phyloP scores from a whole-genome alignment of 2,329 filamentous ascomycete species.

The Trematosphaeria pertusa region DNA sequence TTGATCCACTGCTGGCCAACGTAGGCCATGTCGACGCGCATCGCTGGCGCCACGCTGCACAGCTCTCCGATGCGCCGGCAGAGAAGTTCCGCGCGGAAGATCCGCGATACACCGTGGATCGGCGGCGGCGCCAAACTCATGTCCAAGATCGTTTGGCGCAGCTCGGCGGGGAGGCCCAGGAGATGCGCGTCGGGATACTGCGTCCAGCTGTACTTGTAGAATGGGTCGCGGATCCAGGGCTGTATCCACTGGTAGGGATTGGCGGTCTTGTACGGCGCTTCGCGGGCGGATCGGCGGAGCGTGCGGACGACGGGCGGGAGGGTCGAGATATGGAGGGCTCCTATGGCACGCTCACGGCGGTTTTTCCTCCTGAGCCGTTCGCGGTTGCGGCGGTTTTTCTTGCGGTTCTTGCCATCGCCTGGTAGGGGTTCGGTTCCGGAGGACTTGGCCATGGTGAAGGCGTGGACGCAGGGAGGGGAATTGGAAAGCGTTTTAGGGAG shows the following conservation, averaged over 20 bases:
- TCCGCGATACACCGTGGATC: neutral
- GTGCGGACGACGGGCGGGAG: neutral
- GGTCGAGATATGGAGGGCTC: neutral
- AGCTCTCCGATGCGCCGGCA: conserved; percentile 7
- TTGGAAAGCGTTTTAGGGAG: neutral
- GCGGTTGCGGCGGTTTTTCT: conserved; percentile 1
- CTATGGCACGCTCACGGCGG: neutral
- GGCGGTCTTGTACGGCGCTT: conserved; percentile 3
- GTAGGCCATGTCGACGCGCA: conserved; percentile 19
- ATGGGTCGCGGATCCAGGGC: conserved; percentile 13
- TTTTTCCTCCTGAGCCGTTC: neutral
- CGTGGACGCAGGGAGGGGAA: neutral
- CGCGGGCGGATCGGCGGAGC: conserved; percentile 5
- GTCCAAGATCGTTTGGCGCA: conserved; percentile 19
- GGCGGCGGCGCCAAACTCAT: neutral
- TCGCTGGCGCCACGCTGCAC: conserved; percentile 11
- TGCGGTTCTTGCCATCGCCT: too few species aligned
- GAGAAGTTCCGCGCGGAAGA: neutral
- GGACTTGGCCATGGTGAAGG: too few species aligned
- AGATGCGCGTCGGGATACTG: conserved; percentile 12
- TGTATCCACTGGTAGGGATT: conserved; percentile 5
- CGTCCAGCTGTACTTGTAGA: neutral
- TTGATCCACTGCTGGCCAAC: conserved; percentile 14
- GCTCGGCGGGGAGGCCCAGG: conserved; percentile 20
- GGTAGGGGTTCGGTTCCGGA: too few species aligned